Percentiles rank a stretch among this genome's conserved stretches.
phyloP scores from a whole-genome alignment of 345 rosid genomes.

The Ailanthus altissimus region DNA sequence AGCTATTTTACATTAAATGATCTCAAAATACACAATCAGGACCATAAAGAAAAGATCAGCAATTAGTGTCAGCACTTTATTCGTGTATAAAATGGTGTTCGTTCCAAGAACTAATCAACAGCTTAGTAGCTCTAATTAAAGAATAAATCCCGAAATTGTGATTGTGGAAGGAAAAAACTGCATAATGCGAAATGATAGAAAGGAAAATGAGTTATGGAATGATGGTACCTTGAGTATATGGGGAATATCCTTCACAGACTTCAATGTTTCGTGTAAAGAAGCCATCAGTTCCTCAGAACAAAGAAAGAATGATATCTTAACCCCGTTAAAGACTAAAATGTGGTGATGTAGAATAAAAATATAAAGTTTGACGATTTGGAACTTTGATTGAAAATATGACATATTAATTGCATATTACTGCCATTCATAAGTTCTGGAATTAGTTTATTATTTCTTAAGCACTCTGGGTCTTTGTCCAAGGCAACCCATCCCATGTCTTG shows the following conservation, averaged over 20 bases:
- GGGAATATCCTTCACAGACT: slow-evolving; percentile 84
- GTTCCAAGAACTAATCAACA: neutral
- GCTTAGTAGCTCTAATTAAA: neutral
- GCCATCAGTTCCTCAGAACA: slow-evolving; percentile 78
- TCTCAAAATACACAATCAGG: neutral
- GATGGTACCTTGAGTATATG: slow-evolving; percentile 67
- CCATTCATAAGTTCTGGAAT: neutral
- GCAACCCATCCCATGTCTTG: neutral
- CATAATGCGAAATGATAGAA: slow-evolving; percentile 12
- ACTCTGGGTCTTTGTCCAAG: slow-evolving; percentile 4
- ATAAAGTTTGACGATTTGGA: neutral
- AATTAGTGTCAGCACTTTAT: neutral
- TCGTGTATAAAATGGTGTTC: neutral
- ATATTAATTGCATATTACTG: neutral
- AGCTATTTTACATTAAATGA: neutral
- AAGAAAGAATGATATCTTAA: slow-evolving; percentile 83
- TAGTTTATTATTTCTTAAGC: neutral
- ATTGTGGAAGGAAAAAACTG: slow-evolving; percentile 4
- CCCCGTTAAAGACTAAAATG: slow-evolving; percentile 41
- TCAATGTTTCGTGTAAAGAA: slow-evolving; percentile 79
- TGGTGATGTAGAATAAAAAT: neutral
- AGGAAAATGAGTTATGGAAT: slow-evolving; percentile 11
- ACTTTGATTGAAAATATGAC: neutral
- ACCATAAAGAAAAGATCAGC: neutral
- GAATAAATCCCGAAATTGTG: neutral